Base-by-base conservation (phyloP, 139 green algal species). In the Mychonastes homosphaera region DNA sequence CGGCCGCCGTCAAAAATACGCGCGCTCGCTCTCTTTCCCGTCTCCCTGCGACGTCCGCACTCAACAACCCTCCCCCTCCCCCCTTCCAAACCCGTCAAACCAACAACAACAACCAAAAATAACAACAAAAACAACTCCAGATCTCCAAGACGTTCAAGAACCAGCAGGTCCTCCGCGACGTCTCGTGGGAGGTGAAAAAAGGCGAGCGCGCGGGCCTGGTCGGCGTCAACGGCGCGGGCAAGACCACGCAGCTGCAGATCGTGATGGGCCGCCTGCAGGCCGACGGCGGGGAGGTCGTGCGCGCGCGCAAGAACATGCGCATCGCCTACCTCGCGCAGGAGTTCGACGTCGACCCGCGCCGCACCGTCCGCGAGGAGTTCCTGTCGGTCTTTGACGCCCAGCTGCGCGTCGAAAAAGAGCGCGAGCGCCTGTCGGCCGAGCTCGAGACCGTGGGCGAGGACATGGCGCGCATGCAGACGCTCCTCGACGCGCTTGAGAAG, bases 181-280 rank as follows among this genome's bases (percentile, higher is more conserved):
- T 86, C 28, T 79, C 64, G 28, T 98, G 92, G 92, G 92, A 98
- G 49, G 86, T 95, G 53, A 97, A 96, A 65, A 91, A 88, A 59
- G 90, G 92, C 0, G 89, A 99, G 75, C 67, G 87, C 4, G 89
- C 95, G n/a, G 92, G 92, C 1, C 74, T 99, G 19, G 92, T 99
- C 16, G 92, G 91, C 30, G 77, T 97, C n/a, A 99, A 98, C 64
- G 93, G 93, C 13, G 90, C 93, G 2, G 93, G 93, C 24, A 99
- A 99, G 77, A 97, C 91, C 1, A 98, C 91, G 8, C 91, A 97
- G 78, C 77, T 98, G 53, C 77, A 95, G 69, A 95, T 99, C 53
- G 88, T 99, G 34, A 89, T 86, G 58, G 93, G 93, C 24, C 62
- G 75, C 30, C 47, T 98, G 33, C 47, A 83, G 41, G 74, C 88